These are phyloP conservation scores for Aquilaria malaccensis DNA, from an alignment of 345 rosid species.

Conservation along the genomic window DNA sequence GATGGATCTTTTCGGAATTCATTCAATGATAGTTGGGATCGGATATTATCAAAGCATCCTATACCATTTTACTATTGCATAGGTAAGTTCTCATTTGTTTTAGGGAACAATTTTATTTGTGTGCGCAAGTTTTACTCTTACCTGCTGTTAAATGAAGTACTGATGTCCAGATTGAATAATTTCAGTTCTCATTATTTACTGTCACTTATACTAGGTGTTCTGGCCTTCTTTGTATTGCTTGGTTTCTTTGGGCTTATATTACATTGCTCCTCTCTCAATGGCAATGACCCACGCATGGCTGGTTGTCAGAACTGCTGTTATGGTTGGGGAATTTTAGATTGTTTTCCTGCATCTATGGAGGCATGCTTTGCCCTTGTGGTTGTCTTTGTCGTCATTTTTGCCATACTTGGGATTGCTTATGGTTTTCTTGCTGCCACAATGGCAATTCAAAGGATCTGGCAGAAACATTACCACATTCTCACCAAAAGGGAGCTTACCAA, in stretches of 20 bases:
- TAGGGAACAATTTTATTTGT: neutral
- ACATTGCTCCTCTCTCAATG: slow-evolving; percentile 76
- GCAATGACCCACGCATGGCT: slow-evolving; percentile 82
- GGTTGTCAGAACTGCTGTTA: slow-evolving; percentile 97
- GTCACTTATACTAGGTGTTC: slow-evolving; percentile 44
- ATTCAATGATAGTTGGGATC: slow-evolving; percentile 94
- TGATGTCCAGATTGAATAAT: neutral
- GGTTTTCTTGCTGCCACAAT: slow-evolving; percentile 93
- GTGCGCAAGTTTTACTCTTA: neutral
- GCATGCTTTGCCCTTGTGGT: slow-evolving; percentile 80
- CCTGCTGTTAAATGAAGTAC: neutral
- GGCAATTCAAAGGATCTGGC: slow-evolving; percentile 96
- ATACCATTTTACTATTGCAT: slow-evolving; percentile 92
- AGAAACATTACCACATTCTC: slow-evolving; percentile 90
- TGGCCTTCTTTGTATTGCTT: slow-evolving; percentile 81
- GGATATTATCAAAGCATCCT: slow-evolving; percentile 81
- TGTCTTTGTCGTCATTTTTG: slow-evolving; percentile 84
- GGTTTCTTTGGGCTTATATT: slow-evolving; percentile 84
- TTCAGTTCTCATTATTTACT: neutral
- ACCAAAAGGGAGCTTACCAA: slow-evolving; percentile 86
- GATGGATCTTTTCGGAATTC: slow-evolving; percentile 90
- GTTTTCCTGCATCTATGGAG: slow-evolving; percentile 97
- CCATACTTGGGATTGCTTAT: slow-evolving; percentile 84
- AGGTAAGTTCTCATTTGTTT: slow-evolving; percentile 31
- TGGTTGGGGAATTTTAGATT: slow-evolving; percentile 94